Percentiles rank a stretch among this genome's conserved stretches.
Conservation (phyloP, 345 rosid genomes). For the Populus pruinosa region DNA sequence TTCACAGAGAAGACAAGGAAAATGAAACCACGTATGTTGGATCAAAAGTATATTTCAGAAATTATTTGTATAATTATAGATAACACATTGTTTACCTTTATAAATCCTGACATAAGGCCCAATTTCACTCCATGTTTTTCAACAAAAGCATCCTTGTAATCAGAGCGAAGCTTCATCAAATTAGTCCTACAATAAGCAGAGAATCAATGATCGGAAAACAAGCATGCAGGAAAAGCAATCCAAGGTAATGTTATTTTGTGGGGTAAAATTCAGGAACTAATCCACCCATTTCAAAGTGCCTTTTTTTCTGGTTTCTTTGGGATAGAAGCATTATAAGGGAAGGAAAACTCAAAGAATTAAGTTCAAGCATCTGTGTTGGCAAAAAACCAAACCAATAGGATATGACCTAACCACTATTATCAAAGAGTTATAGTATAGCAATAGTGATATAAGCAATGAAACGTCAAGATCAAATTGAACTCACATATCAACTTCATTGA, state of each 20-base stretch:
- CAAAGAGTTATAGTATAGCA: neutral
- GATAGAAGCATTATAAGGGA: neutral
- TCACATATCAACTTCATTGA: conserved; percentile 99
- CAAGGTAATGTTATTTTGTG: neutral
- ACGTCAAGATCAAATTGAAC: conserved; percentile 1
- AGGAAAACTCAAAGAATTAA: neutral
- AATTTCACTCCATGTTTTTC: conserved; percentile 98
- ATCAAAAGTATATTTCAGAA: neutral
- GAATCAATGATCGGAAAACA: neutral
- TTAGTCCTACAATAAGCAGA: conserved; percentile 63
- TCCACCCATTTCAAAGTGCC: neutral
- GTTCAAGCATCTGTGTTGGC: neutral
- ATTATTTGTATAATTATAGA: neutral
- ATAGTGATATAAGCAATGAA: neutral
- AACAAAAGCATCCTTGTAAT: conserved; percentile 89
- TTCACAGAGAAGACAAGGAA: neutral
- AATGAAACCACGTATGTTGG: neutral
- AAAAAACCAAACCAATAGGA: neutral
- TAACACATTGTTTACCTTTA: conserved; percentile 47
- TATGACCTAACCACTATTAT: neutral
- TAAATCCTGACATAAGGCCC: conserved; percentile 97
- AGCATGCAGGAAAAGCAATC: neutral
- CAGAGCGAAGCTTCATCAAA: conserved; percentile 95
- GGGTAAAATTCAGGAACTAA: neutral
- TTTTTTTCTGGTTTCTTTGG: neutral